Conservation (phyloP, 2,329 filamentous ascomycete genomes). For the Cladophialophora chaetospira region DNA sequence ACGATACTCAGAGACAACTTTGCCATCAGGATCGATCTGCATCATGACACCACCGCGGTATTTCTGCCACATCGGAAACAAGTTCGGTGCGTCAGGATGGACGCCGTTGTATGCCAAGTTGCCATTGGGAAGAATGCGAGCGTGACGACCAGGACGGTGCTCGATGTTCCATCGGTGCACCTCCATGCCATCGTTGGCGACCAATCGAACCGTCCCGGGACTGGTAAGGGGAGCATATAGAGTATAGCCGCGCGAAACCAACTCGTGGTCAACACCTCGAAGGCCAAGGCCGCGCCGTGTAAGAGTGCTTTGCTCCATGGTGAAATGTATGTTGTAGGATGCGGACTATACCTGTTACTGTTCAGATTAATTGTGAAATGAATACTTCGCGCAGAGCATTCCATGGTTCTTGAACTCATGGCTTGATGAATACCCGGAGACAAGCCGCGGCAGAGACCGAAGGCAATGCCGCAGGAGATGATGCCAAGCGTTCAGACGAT, state of each 20-base stretch:
- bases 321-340: not conserved
- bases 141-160: constrained; percentile 46
- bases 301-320: constrained; percentile 50
- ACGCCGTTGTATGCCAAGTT: constrained; percentile 50
- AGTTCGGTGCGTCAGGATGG: constrained; percentile 42
- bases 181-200: constrained; percentile 46
- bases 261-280: constrained; percentile 42
- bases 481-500: not conserved
- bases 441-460: not conserved
- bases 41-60: constrained; percentile 52
- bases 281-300: constrained; percentile 46
- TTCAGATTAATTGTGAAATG: no score
- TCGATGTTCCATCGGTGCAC: constrained; percentile 49
- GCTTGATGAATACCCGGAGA: not conserved
- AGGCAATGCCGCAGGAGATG: not conserved
- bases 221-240: constrained; percentile 48
- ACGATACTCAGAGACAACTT: constrained; percentile 43
- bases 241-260: constrained; percentile 45
- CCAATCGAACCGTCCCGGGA: constrained; percentile 39
- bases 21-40: constrained; percentile 43
- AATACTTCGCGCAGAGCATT: no score
- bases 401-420: not conserved
- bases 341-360: not conserved
- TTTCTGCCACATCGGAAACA: constrained; percentile 50
- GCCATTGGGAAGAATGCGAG: constrained; percentile 48